Conservation (phyloP, 768 basidiomycete genomes). For the Erythrobasidium yunnanense region DNA sequence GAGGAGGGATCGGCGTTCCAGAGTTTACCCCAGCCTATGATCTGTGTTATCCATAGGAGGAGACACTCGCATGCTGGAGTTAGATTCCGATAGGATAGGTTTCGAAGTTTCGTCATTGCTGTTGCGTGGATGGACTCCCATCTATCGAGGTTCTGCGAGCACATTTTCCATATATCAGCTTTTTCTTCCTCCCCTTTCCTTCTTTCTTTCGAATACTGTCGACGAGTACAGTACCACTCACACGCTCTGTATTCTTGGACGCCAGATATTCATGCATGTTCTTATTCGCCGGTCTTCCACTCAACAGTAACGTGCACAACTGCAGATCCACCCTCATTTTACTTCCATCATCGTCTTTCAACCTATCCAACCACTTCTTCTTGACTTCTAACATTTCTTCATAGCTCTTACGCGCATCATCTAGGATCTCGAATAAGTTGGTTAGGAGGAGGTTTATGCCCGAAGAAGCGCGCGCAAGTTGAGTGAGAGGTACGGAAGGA, state of each 20-base stretch:
- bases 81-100: slow-evolving; percentile 31
- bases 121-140: slow-evolving; percentile 35
- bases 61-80: slow-evolving; percentile 34
- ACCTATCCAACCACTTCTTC: slow-evolving; percentile 31
- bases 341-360: slow-evolving; percentile 25
- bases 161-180: no score
- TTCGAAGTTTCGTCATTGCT: slow-evolving; percentile 29
- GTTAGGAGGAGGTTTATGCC: slow-evolving; percentile 5
- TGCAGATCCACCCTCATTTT: slow-evolving; percentile 21
- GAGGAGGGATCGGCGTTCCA: slow-evolving; percentile 30
- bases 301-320: slow-evolving; percentile 32
- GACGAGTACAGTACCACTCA: no score
- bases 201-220: no score
- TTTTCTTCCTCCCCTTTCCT: no score
- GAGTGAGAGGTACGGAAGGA: slow-evolving; percentile 5
- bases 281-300: slow-evolving; percentile 26
- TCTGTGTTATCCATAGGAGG: slow-evolving; percentile 32
- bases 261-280: slow-evolving; percentile 36
- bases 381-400: slow-evolving; percentile 32
- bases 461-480: slow-evolving; percentile 22
- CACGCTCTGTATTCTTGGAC: slow-evolving; percentile 35
- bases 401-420: slow-evolving; percentile 30
- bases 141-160: slow-evolving; percentile 30
- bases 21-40: slow-evolving; percentile 35
- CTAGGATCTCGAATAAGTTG: slow-evolving; percentile 31